Evolutionary conservation across 106 monocot genomes (phyloP).

Genomic region (Alisma plantagoaquatica): DNA sequence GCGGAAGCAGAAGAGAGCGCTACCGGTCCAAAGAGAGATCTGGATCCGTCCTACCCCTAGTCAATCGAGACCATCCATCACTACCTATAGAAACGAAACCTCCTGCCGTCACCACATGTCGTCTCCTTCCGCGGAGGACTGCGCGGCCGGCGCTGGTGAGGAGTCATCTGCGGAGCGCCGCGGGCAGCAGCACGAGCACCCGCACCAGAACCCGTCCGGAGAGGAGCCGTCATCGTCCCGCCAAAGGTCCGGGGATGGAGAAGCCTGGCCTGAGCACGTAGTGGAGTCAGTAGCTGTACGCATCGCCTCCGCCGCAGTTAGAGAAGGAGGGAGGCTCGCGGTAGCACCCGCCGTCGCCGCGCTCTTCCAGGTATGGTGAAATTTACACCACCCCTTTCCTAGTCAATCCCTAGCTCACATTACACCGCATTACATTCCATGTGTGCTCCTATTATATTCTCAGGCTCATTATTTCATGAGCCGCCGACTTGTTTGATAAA

Average conservation of each 20-base stretch:
- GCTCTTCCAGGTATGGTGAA: slow-evolving; percentile 56
- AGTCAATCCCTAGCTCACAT: too few species aligned
- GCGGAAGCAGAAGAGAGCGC: background rate
- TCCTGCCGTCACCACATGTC: background rate
- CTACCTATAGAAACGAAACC: background rate
- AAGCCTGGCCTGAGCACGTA: slow-evolving; percentile 67
- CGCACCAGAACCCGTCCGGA: too few species aligned
- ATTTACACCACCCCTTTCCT: too few species aligned
- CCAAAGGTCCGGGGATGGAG: slow-evolving; percentile 22
- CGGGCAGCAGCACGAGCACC: background rate
- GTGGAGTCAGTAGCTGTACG: slow-evolving; percentile 43
- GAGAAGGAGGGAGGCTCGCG: slow-evolving; percentile 29
- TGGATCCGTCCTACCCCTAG: background rate
- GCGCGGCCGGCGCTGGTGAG: background rate
- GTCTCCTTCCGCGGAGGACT: background rate
- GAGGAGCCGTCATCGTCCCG: slow-evolving; percentile 31
- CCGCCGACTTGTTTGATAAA: too few species aligned
- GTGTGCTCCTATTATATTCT: too few species aligned
- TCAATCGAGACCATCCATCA: background rate
- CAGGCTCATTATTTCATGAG: too few species aligned
- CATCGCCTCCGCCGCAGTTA: slow-evolving; percentile 31
- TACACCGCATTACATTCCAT: too few species aligned
- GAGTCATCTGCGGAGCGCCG: background rate
- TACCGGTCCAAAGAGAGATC: background rate
- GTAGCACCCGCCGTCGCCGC: slow-evolving; percentile 42